Base-by-base conservation (phyloP, 768 basidiomycete genomes). In the Pholiota microspora region DNA sequence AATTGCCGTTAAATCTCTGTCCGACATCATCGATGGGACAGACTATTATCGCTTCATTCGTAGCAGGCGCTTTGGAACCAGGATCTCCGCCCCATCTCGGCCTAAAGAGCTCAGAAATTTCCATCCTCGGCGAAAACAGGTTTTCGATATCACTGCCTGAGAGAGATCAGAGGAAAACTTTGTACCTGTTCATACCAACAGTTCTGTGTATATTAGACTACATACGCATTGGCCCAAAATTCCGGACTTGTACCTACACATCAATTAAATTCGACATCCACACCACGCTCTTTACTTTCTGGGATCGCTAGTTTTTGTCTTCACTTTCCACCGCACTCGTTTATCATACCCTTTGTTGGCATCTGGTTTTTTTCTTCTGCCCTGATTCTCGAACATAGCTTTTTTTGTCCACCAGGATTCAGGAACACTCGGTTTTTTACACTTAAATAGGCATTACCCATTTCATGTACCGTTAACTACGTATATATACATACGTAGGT, bases 71-170 rank as follows among this genome's bases (percentile, higher is more conserved):
- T 73, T 72, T 44, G 77, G 78, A 24, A 73, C 76, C 28, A 71
- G 78, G 42, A 74, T 81, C 31, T 79, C 78, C 34, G 71, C 75
- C 29, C 69, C 76, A 36, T 70, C 74, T 45, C 68, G 63, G 38
- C 64, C 71, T 40, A 65, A 66, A 15, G 69, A 72, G 24, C 51
- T 69, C 53, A 59, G 60, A 51, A 67, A 59, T 12, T 67, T 64
- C 49, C 59, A 69, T 62, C 62, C 64, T 32, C 68, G 67, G 51
- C 67, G 67, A 50, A 69, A 66, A 50, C 67, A 69, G 35, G 55
- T 42, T 63, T 45, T 66, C 55, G 67, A 67, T 44, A 54, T 67
- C 29, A 45, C 50, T 27, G 62, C 65, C 28, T 72, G 56, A 32
- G 52, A 18, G 27, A n/a, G 34, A 47, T 47, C 48, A 32, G 45